Base-by-base conservation (phyloP, 1,139 yeast species). In the Suhomyces taliae region DNA sequence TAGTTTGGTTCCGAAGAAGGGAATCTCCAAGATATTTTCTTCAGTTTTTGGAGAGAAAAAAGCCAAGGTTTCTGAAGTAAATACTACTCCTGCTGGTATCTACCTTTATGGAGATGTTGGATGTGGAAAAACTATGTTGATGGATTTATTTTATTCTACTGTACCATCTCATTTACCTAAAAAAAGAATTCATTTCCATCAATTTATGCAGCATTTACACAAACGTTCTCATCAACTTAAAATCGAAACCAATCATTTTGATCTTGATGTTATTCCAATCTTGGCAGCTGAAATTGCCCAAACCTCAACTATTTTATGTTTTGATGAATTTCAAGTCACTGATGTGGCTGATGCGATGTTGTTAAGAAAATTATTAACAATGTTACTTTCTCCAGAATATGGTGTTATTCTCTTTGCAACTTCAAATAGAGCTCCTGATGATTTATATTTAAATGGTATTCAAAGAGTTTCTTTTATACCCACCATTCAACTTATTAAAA, bases 261-360 rank as follows among this genome's bases (percentile, higher is more conserved):
- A 87, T 55, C 74, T 87, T 47, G 98, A 93, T 60, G 85, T 93
- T 2, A 85, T 90, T 42, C 97, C 97, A 1, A 68, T 82, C 38
- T 73, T 95, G 39, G 97, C 98, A 0, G 82, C 85, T 49, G 96
- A 89, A 58, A 82, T 93, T 51, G 89, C 97, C 2, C 78, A 78
- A 51, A 74, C 78, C 43, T 79, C 95, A 2, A 85, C 95, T 1
- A 83, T 93, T 1, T 68, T 93, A 48, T 93, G 99, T 65, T 90
- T 93, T 65, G 99, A 93, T 67, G 99, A 93, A 69, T 90, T 91
- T 61, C 95, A 88, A 65, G 98, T 93, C 39, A 89, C 96, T 0
- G 99, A 93, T 65, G 97, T 93, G 34, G 99, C 98, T 1, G 99
- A 93, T 67, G 99, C 99, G 3, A 93, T 93, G 99, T 76, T 93